Percentiles rank a stretch among this genome's conserved stretches.
phyloP scores from a whole-genome alignment of 257 asterid genomes.

The Petrea volubilis region DNA sequence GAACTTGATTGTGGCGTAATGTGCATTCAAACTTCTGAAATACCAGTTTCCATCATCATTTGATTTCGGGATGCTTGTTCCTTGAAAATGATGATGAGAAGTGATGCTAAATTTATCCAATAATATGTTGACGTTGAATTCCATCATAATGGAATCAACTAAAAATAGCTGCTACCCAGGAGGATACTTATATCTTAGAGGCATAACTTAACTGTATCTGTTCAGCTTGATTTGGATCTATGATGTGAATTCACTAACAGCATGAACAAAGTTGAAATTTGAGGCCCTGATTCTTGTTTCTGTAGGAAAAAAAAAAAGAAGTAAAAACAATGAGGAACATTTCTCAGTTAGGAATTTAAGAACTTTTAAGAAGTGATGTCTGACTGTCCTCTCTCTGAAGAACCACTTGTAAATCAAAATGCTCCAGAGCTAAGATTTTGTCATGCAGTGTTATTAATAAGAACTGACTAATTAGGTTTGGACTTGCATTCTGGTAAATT shows the following conservation, averaged over 20 bases:
- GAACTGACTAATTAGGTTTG: neutral
- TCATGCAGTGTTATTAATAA: neutral
- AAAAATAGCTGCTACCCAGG: neutral
- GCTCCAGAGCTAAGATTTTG: neutral
- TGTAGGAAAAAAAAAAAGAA: neutral
- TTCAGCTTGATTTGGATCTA: constrained; percentile 13
- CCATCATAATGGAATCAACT: neutral
- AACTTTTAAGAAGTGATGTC: neutral
- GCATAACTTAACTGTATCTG: neutral
- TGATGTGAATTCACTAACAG: neutral
- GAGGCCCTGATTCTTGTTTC: neutral
- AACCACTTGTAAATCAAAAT: neutral
- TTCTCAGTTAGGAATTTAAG: neutral
- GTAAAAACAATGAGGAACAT: neutral
- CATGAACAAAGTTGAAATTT: neutral
- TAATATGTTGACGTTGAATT: neutral
- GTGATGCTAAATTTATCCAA: neutral
- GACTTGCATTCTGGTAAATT: constrained; percentile 1
- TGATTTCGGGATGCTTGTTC: neutral
- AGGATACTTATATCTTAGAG: neutral
- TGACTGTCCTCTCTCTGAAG: neutral
- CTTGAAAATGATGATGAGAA: too few species aligned
- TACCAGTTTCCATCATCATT: constrained; percentile 2
- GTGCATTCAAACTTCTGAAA: neutral
- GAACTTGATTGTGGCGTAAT: neutral